Evolutionary conservation across 148 eudicot species (phyloP).

Genomic region (Fagopyrum esculentum): DNA sequence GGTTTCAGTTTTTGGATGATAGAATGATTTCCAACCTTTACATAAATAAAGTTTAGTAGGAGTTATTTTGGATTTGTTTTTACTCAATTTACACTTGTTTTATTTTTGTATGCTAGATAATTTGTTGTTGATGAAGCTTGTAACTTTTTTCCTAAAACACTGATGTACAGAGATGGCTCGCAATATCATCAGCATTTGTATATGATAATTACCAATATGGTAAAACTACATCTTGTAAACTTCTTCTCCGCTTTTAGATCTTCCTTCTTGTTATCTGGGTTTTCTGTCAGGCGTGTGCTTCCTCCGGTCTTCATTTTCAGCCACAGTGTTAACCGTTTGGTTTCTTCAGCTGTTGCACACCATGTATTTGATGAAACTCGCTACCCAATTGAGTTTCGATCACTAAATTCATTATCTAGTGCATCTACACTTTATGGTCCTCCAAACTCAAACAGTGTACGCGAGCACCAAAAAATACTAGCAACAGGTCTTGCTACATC

Average conservation of each 20-base stretch:
- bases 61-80: not conserved
- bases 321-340: not conserved
- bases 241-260: not conserved
- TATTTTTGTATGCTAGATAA: not conserved
- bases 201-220: not conserved
- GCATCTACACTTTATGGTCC: not conserved
- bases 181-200: constrained; percentile 1
- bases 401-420: not conserved
- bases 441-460: not conserved
- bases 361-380: constrained; percentile 24
- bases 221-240: constrained; percentile 3
- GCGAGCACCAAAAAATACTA: not conserved
- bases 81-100: not conserved
- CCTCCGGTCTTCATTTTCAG: not conserved
- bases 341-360: constrained; percentile 11
- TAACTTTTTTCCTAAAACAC: not conserved
- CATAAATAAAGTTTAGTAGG: not conserved
- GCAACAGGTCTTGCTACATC: not conserved
- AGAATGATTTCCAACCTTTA: not conserved
- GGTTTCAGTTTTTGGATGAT: not conserved
- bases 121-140: not conserved
- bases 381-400: not conserved
- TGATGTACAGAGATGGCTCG: not conserved
- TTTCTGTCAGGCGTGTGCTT: not conserved
- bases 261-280: not conserved